A percentile compares a stretch with the other conserved stretches of the same genome.
Conservation (phyloP, 768 basidiomycete genomes). For the Auriculariales sp. region DNA sequence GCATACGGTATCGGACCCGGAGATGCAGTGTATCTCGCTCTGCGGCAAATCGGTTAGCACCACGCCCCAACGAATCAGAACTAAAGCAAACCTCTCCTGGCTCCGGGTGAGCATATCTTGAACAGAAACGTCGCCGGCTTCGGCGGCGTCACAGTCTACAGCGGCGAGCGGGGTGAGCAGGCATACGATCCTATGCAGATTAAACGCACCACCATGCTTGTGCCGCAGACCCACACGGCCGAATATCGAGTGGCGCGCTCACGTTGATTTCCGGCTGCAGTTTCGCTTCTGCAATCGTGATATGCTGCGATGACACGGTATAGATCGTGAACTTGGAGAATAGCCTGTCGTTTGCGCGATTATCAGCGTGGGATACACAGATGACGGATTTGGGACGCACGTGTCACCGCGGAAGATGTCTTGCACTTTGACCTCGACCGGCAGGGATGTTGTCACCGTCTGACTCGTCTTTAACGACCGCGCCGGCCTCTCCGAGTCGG, state of each 20-base stretch:
- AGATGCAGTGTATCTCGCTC: constrained; percentile 50
- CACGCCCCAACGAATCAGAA: too few species aligned
- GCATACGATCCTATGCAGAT: too few species aligned
- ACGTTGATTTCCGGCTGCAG: not conserved
- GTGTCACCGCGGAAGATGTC: constrained; percentile 85
- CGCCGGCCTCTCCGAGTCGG: constrained; percentile 5
- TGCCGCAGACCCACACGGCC: not conserved
- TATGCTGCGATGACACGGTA: constrained; percentile 58
- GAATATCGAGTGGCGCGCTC: not conserved
- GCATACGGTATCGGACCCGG: constrained; percentile 58
- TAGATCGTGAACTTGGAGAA: constrained; percentile 88
- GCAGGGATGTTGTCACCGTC: constrained; percentile 53
- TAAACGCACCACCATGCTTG: not conserved
- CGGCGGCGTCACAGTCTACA: constrained; percentile 61
- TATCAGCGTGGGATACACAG: constrained; percentile 2
- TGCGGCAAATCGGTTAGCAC: too few species aligned
- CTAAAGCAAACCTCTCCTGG: constrained; percentile 35
- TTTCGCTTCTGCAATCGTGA: constrained; percentile 36
- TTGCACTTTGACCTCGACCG: constrained; percentile 86
- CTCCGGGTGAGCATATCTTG: constrained; percentile 43
- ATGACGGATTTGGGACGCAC: constrained; percentile 28
- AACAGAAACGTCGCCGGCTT: constrained; percentile 74
- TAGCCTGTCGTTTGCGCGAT: constrained; percentile 31
- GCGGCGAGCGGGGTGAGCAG: too few species aligned
- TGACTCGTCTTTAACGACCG: constrained; percentile 42